Evolutionary conservation across 2,329 filamentous ascomycete species (phyloP), one percentile per base, ranked within the genome.

Genomic region (Fusarium graminum): DNA sequence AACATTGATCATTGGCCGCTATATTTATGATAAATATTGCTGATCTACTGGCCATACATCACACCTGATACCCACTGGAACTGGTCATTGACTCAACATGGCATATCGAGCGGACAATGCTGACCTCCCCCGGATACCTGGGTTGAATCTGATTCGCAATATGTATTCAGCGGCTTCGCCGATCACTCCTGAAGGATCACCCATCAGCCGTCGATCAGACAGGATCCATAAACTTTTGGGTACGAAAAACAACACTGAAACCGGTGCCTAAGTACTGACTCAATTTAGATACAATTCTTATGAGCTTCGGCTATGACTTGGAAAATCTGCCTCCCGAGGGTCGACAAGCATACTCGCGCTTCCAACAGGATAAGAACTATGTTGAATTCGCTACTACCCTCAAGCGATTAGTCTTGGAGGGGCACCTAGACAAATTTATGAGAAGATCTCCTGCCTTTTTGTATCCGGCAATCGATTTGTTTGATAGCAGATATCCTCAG

Each of bases 351-450:
- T 58, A 64, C 38, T 38, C 29, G 26, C 42, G 29, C 22, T 72
- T 72, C 22, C 25, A 51, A 19, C 19, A 50, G 6, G 34, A 62
- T 10, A 34, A 47, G 6, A 34, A 51, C n/a, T 56, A 45, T 30
- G 19, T 39, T 4, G 17, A 28, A 12, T 67, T 73, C 7, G 54
- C 45, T 10, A n/a, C 34, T 26, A 30, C 50, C 2, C 42, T 76
- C 47, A 59, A 64, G 26, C 36, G 34, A 1, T 41, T 71, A 4
- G 28, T 74, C 7, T 32, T 43, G 8, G 30, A 57, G 16, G 46
- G 47, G 8, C 29, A 43, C 2, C 58, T 77, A 1, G 68, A 72
- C n/a, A 47, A 36, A 5, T 71, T 72, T n/a, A 52, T 76, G 14
- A 6, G 32, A 2, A 43, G 56, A 8, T 60, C 71, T 16, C 39